These are phyloP conservation scores for Auricularia sp. DNA, from an alignment of 768 basidiomycete genomes.

Conservation along the genomic window DNA sequence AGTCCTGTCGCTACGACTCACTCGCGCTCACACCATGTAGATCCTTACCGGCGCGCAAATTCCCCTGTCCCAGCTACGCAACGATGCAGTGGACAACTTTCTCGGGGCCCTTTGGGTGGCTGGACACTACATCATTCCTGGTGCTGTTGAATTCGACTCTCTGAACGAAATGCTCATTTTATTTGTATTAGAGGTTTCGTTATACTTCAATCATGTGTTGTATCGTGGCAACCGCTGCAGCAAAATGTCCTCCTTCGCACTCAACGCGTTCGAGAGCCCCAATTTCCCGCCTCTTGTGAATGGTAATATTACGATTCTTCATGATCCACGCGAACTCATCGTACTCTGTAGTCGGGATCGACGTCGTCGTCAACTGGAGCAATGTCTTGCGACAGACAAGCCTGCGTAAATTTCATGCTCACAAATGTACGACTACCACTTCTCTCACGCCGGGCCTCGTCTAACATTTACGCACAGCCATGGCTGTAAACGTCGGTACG, in stretches of 20 bases:
- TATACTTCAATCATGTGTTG: conserved; percentile 86
- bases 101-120: conserved; percentile 84
- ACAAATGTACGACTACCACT: conserved; percentile 45
- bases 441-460: neutral
- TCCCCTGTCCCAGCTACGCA: conserved; percentile 81
- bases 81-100: conserved; percentile 89
- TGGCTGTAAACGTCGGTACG: conserved; percentile 76
- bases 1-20: neutral
- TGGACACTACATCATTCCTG: conserved; percentile 86
- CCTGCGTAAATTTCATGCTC: conserved; percentile 66
- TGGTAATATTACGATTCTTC: conserved; percentile 33
- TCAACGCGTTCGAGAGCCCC: conserved; percentile 77
- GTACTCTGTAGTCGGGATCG: conserved; percentile 62
- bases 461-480: conserved; percentile 33
- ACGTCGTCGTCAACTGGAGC: conserved; percentile 83
- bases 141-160: conserved; percentile 25
- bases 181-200: conserved; percentile 45
- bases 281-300: conserved; percentile 77
- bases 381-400: conserved; percentile 77
- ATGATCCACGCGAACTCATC: neutral
- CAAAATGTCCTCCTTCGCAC: conserved; percentile 71
- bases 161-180: neutral
- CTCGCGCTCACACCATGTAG: conserved; percentile 26
- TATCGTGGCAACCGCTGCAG: conserved; percentile 80
- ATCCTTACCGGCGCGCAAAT: conserved; percentile 92